Evolutionary conservation across 768 basidiomycete species (phyloP), one percentile per base, ranked within the genome.

Genomic region (Pleurotus ostreatus): DNA sequence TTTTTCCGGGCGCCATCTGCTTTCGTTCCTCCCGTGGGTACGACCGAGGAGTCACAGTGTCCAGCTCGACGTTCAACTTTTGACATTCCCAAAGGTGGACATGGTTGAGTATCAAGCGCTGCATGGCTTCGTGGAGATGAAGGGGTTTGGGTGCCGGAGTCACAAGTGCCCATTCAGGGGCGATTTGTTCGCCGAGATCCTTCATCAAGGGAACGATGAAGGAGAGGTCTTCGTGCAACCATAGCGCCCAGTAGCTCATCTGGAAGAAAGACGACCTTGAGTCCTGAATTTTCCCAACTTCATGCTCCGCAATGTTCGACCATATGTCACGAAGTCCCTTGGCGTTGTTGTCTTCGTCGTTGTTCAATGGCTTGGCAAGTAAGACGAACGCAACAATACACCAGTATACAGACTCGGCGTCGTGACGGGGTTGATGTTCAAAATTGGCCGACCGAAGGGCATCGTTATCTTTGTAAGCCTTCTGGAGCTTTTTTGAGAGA

Each of bases 121-220:
- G 55, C 55, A 56, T 56, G n/a, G 45, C 55, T 18, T 56, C 55
- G 38, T 56, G 55, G 25, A 56, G 45, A 37, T 56, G 55, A 25
- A 56, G 38, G 7, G 20, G 11, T 3, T 30, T 16, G 15, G 46
- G 34, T 9, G 25, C 8, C 4, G 44, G 45, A 3, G 20, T 22
- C 2, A 56, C 2, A n/a, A 34, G 20, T 12, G 9, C 45, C 46
- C 47, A 56, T 37, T 56, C 55, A 1, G 55, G 55, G 1, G 0
- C 5, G 1, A 56, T 8, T 18, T 47, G 55, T 30, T 47, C 12
- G 2, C 9, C 5, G 26, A 49, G 23, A 6, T 49, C 48, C 9
- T 11, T 2, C 13, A 49, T n/a, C 15, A 49, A 15, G 15, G 25
- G 25, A n/a, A 2, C 48, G 7, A 34, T 11, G 6, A 11, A 22